Base-by-base conservation (phyloP, 768 basidiomycete species). In the Coprinopsis cinerea region DNA sequence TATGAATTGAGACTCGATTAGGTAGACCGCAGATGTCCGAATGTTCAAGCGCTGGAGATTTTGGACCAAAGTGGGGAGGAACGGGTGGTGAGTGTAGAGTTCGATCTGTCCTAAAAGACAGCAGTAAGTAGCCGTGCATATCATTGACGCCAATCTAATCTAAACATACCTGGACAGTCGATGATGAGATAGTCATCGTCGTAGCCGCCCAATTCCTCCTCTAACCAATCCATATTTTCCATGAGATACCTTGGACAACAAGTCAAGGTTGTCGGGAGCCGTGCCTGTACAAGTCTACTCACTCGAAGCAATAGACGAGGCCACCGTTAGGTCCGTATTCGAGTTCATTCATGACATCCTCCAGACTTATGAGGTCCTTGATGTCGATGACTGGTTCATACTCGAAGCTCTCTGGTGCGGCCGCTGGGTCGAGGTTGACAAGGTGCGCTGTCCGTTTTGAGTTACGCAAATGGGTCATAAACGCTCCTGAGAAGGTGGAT, bases 1-100 rank as follows among this genome's bases (percentile, higher is more conserved):
- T 92, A 98, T 98, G 69, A 99, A 99, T 59, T 99, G 96, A 0
- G 91, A 93, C 62, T 99, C 96, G 54, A 99, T 83, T 35, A 99
- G 79, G 64, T 98, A 99, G 25, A 82, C 83, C 2, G 89, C 90
- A 59, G 86, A 91, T n/a, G 82, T 82, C 51, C 94, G 76, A 53
- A 98, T 85, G 40, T 88, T 85, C 64, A 94, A 75, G 43, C 83
- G 76, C 57, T 77, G 67, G 54, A 92, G 66, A 62, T 84, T 73
- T 65, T 82, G 77, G n/a, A 89, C 87, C 32, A 99, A 82, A 4
- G 85, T 81, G 0, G 96, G 94, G 32, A 99, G 81, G 66, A 99
- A 92, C 0, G 95, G 93, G 60, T 98, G 92, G 67, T 99, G 96
- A 1, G 96, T 98, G 64, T 98, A 98, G 15, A 99, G 77, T 67